Percentiles rank a stretch among this genome's conserved stretches.
Conservation (phyloP, 768 basidiomycete species). For the Auriscalpium orientale region DNA sequence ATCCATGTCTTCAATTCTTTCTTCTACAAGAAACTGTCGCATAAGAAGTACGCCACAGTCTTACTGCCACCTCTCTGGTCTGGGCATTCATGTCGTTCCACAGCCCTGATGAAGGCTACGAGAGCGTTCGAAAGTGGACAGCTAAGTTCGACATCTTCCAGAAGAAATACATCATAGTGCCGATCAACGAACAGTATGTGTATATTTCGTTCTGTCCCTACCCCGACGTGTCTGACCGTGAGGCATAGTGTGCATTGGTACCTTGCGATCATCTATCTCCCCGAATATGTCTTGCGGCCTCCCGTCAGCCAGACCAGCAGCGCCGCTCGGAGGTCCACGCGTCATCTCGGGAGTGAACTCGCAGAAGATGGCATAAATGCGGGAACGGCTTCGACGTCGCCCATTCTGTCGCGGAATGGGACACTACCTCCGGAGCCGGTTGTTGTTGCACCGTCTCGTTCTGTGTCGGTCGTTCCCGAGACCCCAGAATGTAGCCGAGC, state of each 20-base stretch:
- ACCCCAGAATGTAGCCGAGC: conserved; percentile 7
- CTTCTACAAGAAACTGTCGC: conserved; percentile 91
- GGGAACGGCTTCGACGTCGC: too few species aligned
- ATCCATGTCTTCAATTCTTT: conserved; percentile 95
- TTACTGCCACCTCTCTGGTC: not conserved
- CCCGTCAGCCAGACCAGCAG: conserved; percentile 14
- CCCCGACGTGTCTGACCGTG: too few species aligned
- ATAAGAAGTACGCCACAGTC: conserved; percentile 42
- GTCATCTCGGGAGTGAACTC: not conserved
- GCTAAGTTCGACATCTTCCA: conserved; percentile 78
- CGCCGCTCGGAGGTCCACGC: conserved; percentile 9
- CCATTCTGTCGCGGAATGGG: too few species aligned
- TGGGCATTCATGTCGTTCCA: not conserved
- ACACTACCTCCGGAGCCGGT: too few species aligned
- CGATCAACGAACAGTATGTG: conserved; percentile 91
- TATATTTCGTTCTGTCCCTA: not conserved
- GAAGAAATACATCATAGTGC: conserved; percentile 90
- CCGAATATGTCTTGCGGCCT: conserved; percentile 50
- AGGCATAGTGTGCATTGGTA: conserved; percentile 86
- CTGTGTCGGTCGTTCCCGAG: conserved; percentile 2
- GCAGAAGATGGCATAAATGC: not conserved
- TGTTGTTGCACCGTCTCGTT: not conserved
- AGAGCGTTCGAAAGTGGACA: conserved; percentile 92
- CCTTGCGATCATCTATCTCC: conserved; percentile 86
- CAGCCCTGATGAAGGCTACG: conserved; percentile 60